Conservation (phyloP, 345 rosid species). For the Populus pruinosa region DNA sequence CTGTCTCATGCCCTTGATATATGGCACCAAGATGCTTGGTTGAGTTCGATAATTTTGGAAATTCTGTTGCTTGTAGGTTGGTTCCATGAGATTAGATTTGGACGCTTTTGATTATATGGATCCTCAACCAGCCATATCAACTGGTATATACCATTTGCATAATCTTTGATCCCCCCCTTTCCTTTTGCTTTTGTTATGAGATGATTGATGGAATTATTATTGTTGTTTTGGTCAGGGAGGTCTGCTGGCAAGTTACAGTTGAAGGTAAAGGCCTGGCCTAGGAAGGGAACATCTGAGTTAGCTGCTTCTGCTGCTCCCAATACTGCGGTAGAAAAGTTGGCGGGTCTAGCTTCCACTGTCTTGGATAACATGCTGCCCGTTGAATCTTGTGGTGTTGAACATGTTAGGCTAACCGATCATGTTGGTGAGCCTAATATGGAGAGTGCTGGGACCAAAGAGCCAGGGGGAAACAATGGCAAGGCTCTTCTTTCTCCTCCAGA, state of each 20-base stretch:
- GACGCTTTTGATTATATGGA: background rate
- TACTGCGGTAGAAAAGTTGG: background rate
- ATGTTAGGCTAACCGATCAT: background rate
- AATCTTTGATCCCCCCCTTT: background rate
- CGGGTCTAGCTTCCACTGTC: background rate
- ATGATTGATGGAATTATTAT: background rate
- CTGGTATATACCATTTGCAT: background rate
- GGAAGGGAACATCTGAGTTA: slow-evolving; percentile 6
- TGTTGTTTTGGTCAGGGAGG: background rate
- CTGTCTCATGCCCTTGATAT: background rate
- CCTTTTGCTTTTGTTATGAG: background rate
- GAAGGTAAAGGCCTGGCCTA: slow-evolving; percentile 11
- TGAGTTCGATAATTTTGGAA: background rate
- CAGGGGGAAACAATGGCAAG: background rate
- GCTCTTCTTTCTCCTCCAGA: slow-evolving; percentile 16
- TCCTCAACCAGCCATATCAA: background rate
- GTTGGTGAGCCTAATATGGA: slow-evolving; percentile 5
- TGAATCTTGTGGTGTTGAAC: background rate
- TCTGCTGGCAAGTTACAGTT: slow-evolving; percentile 28
- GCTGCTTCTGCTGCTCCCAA: background rate
- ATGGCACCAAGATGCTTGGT: background rate
- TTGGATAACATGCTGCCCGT: background rate
- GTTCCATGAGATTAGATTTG: slow-evolving; percentile 1
- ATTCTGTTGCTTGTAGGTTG: slow-evolving; percentile 2
- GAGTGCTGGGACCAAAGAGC: background rate